Evolutionary conservation across 2,329 filamentous ascomycete genomes (phyloP), one percentile per base, ranked within the genome.

Genomic region (Xylaria sp.): DNA sequence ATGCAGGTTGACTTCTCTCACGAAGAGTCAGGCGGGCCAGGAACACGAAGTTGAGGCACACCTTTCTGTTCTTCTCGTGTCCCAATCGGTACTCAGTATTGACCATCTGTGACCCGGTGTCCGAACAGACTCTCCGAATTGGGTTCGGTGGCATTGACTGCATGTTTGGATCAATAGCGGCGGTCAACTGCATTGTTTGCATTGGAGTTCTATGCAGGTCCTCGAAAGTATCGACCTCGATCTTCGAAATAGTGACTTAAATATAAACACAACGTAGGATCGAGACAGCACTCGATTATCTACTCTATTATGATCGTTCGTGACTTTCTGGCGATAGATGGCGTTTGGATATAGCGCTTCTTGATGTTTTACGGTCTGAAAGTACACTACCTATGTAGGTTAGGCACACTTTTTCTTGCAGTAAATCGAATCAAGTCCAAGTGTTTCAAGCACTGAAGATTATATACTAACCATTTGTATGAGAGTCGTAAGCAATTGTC

Each of bases 1-100:
- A 62, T 68, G 66, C 66, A 66, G 33, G 44, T n/a, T 33, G 15
- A 58, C 46, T 28, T 61, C 57, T 54, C 7, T 49, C 42, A 26
- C 17, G 48, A 20, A 57, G 42, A 13, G 13, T 57, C 49, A 48
- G 57, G 53, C 63, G 59, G 13, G 36, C 17, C 59, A 53, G 26
- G 20, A 13, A 54, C 53, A 65, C 31, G 20, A 56, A 61, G 62
- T 62, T 59, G 61, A 51, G 17, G 42, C 6, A 36, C 26, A 20
- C 48, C 28, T 23, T 38, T 40, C 31, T 59, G n/a, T 26, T 17
- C 1, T 38, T 59, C 63, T 65, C 56, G 56, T 65, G 53, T 59
- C 38, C 54, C 17, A 11, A 54, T 15, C 56, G 42, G 20, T 13
- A 36, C 28, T 31, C 23, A 10, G n/a, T 60, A 33, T 49, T 38